Percentiles rank a stretch among this genome's conserved stretches.
These are phyloP conservation scores for Kodamaea neixiangensis DNA, from an alignment of 805 yeast genomes.

Conservation along the genomic window DNA sequence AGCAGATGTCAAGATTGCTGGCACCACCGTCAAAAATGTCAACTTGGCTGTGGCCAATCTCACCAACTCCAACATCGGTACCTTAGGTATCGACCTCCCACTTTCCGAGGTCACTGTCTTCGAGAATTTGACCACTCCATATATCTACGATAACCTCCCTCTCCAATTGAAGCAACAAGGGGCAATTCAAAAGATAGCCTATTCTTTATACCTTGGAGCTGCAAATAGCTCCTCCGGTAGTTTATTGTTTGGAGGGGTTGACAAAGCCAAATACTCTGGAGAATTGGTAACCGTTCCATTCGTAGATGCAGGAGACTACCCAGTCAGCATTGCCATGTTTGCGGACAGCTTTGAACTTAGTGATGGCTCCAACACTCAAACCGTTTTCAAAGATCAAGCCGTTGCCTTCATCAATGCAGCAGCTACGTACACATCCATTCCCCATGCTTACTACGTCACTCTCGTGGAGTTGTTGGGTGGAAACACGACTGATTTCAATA, in stretches of 20 bases:
- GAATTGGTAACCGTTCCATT: conserved; percentile 35
- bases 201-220: conserved; percentile 38
- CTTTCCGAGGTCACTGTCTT: conserved; percentile 62
- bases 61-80: conserved; percentile 45
- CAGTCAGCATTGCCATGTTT: conserved; percentile 45
- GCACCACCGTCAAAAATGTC: conserved; percentile 45
- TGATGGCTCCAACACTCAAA: neutral
- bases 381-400: neutral
- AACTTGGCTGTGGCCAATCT: conserved; percentile 75
- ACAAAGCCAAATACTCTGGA: conserved; percentile 41
- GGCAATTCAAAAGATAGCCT: conserved; percentile 31
- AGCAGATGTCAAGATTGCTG: conserved; percentile 57
- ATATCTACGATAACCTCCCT: conserved; percentile 43
- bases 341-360: conserved; percentile 38
- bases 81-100: conserved; percentile 69
- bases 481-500: neutral
- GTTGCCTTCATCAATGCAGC: neutral
- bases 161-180: conserved; percentile 34
- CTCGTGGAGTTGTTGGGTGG: neutral
- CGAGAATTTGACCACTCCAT: conserved; percentile 18
- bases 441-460: neutral
- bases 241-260: conserved; percentile 46
- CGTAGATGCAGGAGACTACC: conserved; percentile 44
- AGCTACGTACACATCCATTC: neutral
- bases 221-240: conserved; percentile 28